Conservation (phyloP, 108 stramenopile genomes). For the Nitzschia sp. region DNA sequence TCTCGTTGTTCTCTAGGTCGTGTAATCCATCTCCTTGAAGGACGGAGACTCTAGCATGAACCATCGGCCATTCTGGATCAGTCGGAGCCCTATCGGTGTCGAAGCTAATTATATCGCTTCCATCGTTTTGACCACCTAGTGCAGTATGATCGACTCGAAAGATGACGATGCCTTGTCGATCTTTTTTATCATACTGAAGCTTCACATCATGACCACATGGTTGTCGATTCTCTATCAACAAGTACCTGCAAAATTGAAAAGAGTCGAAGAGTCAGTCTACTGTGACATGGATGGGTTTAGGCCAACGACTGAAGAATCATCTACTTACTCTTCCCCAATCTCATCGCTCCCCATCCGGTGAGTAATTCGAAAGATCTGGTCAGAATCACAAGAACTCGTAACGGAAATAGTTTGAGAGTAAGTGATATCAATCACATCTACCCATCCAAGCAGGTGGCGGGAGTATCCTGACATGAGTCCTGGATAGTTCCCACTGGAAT, state of each 20-base stretch:
- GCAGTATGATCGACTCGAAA: slow-evolving; percentile 61
- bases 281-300: background rate
- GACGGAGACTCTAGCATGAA: slow-evolving; percentile 61
- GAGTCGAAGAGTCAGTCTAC: no score
- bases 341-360: slow-evolving; percentile 30
- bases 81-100: slow-evolving; percentile 38
- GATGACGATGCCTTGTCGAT: slow-evolving; percentile 60
- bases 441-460: slow-evolving; percentile 57
- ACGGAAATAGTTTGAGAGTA: slow-evolving; percentile 38
- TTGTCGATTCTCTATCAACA: slow-evolving; percentile 72
- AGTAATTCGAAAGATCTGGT: slow-evolving; percentile 51
- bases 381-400: slow-evolving; percentile 23
- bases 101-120: background rate
- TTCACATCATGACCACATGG: slow-evolving; percentile 45
- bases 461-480: slow-evolving; percentile 53
- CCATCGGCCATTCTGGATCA: slow-evolving; percentile 46
- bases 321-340: slow-evolving; percentile 37
- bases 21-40: slow-evolving; percentile 63
- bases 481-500: slow-evolving; percentile 30
- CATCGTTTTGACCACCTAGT: slow-evolving; percentile 13
- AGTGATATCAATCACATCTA: slow-evolving; percentile 35
- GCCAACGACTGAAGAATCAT: background rate
- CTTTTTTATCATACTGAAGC: slow-evolving; percentile 17
- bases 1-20: slow-evolving; percentile 56
- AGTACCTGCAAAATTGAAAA: slow-evolving; percentile 39